Base-by-base conservation (phyloP, 257 asterid species). In the Penstemon barbatus region DNA sequence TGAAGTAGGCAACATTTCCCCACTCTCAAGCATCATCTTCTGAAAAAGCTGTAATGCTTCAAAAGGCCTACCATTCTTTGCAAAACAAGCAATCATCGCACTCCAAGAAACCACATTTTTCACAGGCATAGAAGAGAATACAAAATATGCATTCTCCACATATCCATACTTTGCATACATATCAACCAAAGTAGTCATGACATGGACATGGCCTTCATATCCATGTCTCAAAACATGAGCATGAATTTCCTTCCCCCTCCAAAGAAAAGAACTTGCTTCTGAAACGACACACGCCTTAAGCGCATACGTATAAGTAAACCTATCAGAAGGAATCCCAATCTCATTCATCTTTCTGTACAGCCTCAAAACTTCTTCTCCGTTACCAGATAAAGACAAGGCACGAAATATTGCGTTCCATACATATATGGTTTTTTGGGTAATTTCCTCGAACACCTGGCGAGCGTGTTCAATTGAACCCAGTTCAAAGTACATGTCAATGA, bases 51-150 rank as follows among this genome's bases (percentile, higher is more conserved):
- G 84, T 39, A 89, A 79, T 3, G 97, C 97, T 18, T 87, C 92
- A 19, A 77, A 76, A 5, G 97, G 82, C 80, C 65, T 84, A 13
- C 83, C 91, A 7, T 89, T 92, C 79, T 86, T 92, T 0, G 96
- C 84, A 13, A 80, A 87, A 49, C 98, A 92, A 0, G 92, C 86
- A 19, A 92, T 86, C 96, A 92, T 84, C 4, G 98, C 96, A 57
- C 87, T 92, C 98, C 98, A 92, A 63, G 98, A 89, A 63, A 92
- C 98, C 64, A 89, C 79, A 75, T 89, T 92, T 77, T 82, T 92
- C 52, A 70, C 80, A 0, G 86, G 82, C 96, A 90, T 90, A 40
- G 73, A 66, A 15, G 64, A 65, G 66, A 92, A 92, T 8, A 90
- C 93, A 11, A 51, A 71, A 15, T 69, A 65, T 0, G 98, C 96